A percentile compares a stretch with the other conserved stretches of the same genome.
Evolutionary conservation across 208 protist genomes (phyloP).

Genomic region (Crithidia fasciculata): DNA sequence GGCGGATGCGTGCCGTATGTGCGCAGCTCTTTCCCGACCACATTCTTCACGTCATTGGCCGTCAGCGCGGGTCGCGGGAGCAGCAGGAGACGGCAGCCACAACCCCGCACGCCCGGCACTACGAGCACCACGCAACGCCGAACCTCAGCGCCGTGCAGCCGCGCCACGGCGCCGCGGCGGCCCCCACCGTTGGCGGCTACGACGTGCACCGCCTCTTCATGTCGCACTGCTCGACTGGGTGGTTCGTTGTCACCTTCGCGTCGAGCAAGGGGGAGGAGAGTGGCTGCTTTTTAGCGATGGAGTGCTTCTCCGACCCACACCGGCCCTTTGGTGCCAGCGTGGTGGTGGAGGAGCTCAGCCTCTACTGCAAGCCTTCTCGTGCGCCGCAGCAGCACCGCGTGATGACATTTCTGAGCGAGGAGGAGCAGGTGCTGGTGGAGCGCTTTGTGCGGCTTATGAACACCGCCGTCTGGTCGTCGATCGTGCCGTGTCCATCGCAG

Average conservation of each 20-base stretch:
- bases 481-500: constrained; percentile 27
- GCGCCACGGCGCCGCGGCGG: neutral
- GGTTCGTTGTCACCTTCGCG: constrained; percentile 39
- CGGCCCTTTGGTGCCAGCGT: constrained; percentile 26
- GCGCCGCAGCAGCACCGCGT: constrained; percentile 22
- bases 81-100: constrained; percentile 4
- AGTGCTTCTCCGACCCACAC: constrained; percentile 34
- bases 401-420: constrained; percentile 35
- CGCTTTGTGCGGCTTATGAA: constrained; percentile 37
- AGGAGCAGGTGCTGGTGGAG: constrained; percentile 31
- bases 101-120: constrained; percentile 21
- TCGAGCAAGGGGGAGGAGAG: constrained; percentile 26
- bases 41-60: constrained; percentile 37
- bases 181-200: constrained; percentile 30
- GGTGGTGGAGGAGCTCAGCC: constrained; percentile 35
- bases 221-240: constrained; percentile 18
- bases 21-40: constrained; percentile 41
- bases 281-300: constrained; percentile 38
- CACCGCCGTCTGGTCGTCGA: constrained; percentile 33
- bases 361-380: constrained; percentile 36
- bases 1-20: constrained; percentile 24
- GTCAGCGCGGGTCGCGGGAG: constrained; percentile 10
- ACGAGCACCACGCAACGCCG: constrained; percentile 6
- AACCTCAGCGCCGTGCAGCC: neutral
- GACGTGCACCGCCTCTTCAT: constrained; percentile 32